Base-by-base conservation (phyloP, 495 filamentous ascomycete species). In the Lepidopterella palustris region DNA sequence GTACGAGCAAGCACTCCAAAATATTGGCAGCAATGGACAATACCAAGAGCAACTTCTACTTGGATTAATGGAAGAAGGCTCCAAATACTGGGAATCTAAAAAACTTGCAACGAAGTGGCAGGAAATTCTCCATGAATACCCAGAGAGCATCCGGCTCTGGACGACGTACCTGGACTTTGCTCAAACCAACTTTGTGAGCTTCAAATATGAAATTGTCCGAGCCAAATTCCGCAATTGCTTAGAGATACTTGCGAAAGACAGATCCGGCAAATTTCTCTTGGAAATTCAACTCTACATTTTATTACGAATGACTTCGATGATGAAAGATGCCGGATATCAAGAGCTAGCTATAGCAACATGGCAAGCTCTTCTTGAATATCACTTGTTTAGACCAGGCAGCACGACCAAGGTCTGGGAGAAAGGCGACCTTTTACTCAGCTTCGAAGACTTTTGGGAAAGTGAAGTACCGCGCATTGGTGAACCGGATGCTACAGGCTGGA, bases 391-490 rank as follows among this genome's bases (percentile, higher is more conserved):
- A 18, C 85, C 85, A 3, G 42, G 48, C 8, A 25, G 57, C 5
- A 62, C 2, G 29, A 60, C 26, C 45, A 61, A 6, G 42, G 60
- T 50, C n/a, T 53, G 61, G 15, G 61, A 73, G 15, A 47, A 65
- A 1, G 64, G 67, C 11, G 56, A 61, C 15, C 20, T 68, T 11
- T 61, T 82, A 0, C 64, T 76, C n/a, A 69, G 68, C n/a, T 87
- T 95, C 53, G 68, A 77, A 26, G 76, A 80, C 8, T 96, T 91
- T 63, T 98, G 93, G 93, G 89, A 96, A 53, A 88, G 84, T 39
- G 93, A 97, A 67, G 78, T 84, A 5, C 74, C 87, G 3, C 84
- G 92, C 6, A 80, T 95, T 55, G 93, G 93, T 4, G 93, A 97
- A 70, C 65, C 71, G 5, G 77, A 74, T 4, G 85, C 88, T 29